A percentile compares a stretch with the other conserved stretches of the same genome.
These are phyloP conservation scores for Mallotus japonicus DNA, from an alignment of 441 rosid genomes.

Conservation along the genomic window DNA sequence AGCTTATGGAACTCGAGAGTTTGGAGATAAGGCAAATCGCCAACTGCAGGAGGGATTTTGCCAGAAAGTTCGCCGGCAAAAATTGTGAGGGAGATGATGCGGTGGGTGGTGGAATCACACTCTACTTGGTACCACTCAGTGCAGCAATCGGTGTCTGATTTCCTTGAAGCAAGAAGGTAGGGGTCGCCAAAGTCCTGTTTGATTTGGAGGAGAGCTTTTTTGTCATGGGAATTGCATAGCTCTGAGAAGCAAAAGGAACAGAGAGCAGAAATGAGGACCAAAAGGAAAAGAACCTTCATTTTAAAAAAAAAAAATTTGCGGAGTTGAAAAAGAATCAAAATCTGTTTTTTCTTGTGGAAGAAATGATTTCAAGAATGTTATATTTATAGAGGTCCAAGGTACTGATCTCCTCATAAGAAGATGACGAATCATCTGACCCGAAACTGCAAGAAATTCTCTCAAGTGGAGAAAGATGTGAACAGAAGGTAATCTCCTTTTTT, in stretches of 20 bases:
- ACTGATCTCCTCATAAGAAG: no score
- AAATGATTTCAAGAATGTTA: no score
- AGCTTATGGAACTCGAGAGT: conserved; percentile 47
- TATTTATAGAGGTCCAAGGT: background rate
- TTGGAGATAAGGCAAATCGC: conserved; percentile 60
- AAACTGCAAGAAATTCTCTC: no score
- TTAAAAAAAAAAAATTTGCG: no score
- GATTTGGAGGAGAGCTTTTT: conserved; percentile 52
- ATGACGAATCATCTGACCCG: no score
- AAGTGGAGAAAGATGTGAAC: no score
- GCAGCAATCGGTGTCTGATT: conserved; percentile 56
- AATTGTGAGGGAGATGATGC: conserved; percentile 50
- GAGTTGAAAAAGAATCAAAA: no score
- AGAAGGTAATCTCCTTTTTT: no score
- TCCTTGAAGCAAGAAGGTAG: conserved; percentile 63
- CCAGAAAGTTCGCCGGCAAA: conserved; percentile 49
- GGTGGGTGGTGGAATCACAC: conserved; percentile 48
- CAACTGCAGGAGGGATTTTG: conserved; percentile 49
- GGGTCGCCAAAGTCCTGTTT: conserved; percentile 59
- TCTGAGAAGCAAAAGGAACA: conserved; percentile 32
- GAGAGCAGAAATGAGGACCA: conserved; percentile 28
- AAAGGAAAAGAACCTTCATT: conserved; percentile 17
- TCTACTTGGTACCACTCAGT: conserved; percentile 51
- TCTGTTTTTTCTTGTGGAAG: no score
- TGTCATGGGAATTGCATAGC: conserved; percentile 48